These are phyloP conservation scores for Delitschia confertaspora DNA, from an alignment of 495 filamentous ascomycete species.

Conservation along the genomic window DNA sequence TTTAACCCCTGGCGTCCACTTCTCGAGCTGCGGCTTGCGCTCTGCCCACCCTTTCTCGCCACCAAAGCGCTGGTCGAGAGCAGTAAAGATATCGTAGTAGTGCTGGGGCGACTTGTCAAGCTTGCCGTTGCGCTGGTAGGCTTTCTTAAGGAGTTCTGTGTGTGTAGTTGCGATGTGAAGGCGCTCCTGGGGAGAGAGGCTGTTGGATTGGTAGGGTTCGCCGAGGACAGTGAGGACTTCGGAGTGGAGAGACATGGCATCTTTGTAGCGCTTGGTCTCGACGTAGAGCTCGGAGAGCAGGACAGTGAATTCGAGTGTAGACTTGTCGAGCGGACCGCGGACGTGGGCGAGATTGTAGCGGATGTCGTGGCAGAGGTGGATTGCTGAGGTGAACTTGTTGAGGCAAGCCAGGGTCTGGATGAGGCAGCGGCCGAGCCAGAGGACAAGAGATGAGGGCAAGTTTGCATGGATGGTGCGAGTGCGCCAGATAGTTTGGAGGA, in stretches of 20 bases:
- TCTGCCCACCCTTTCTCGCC: constrained; percentile 7
- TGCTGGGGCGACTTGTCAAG: constrained; percentile 9
- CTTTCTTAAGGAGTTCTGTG: constrained; percentile 13
- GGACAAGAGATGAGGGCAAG: constrained; percentile 32
- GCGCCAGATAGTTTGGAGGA: constrained; percentile 22
- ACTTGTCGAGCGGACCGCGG: constrained; percentile 12
- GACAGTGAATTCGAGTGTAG: constrained; percentile 19
- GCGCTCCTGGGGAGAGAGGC: constrained; percentile 2
- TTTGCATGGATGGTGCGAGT: constrained; percentile 13
- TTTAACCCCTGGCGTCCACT: constrained; percentile 17
- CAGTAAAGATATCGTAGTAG: constrained; percentile 19
- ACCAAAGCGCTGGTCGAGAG: constrained; percentile 7
- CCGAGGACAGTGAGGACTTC: constrained; percentile 19
- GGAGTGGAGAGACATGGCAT: constrained; percentile 24
- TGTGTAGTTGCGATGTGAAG: constrained; percentile 4
- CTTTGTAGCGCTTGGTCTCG: constrained; percentile 15
- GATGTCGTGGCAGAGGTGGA: constrained; percentile 28
- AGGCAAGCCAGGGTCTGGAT: constrained; percentile 15
- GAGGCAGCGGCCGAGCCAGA: constrained; percentile 23
- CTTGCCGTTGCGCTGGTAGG: constrained; percentile 16
- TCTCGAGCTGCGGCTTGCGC: constrained; percentile 11
- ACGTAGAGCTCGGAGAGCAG: constrained; percentile 26
- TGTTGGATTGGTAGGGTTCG: constrained; percentile 7
- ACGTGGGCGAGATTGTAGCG: constrained; percentile 25
- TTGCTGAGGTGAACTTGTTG: constrained; percentile 13